These are phyloP conservation scores for Xylaria longipes DNA, from an alignment of 495 filamentous ascomycete species.

Conservation along the genomic window DNA sequence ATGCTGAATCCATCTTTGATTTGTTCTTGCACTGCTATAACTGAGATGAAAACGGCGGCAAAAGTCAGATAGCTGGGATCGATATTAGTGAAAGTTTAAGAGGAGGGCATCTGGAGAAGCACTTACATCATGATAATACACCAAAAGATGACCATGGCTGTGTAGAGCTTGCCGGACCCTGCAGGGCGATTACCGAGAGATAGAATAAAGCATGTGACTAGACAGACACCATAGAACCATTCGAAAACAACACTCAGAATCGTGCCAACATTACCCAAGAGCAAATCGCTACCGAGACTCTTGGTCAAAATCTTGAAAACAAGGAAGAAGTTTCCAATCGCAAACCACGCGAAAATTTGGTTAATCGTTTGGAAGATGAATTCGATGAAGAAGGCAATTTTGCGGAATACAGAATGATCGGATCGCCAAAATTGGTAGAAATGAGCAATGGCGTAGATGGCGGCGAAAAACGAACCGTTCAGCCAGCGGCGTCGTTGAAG, in stretches of 20 bases:
- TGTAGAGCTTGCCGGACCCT: slow-evolving; percentile 90
- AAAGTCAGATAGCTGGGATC: slow-evolving; percentile 80
- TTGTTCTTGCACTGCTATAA: slow-evolving; percentile 77
- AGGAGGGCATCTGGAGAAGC: slow-evolving; percentile 15
- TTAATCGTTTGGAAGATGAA: slow-evolving; percentile 93
- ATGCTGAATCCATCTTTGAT: slow-evolving; percentile 67
- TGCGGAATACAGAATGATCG: slow-evolving; percentile 85
- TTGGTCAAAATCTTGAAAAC: slow-evolving; percentile 97
- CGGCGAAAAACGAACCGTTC: slow-evolving; percentile 98
- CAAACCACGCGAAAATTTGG: slow-evolving; percentile 99
- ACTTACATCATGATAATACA: slow-evolving; percentile 86
- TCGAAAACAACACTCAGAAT: slow-evolving; percentile 89
- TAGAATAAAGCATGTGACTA: slow-evolving; percentile 94
- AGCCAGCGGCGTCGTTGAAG: slow-evolving; percentile 96
- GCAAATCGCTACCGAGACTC: slow-evolving; percentile 69
- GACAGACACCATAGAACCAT: slow-evolving; percentile 91
- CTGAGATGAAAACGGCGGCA: slow-evolving; percentile 93
- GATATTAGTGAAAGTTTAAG: slow-evolving; percentile 30
- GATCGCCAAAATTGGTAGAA: slow-evolving; percentile 94
- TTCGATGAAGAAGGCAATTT: slow-evolving; percentile 88
- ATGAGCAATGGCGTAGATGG: slow-evolving; percentile 92
- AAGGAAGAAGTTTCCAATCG: slow-evolving; percentile 98
- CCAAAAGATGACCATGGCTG: slow-evolving; percentile 98
- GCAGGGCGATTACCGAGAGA: slow-evolving; percentile 96
- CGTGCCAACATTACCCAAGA: slow-evolving; percentile 76